Conservation (phyloP, 306 rosid genomes). For the Vigna radiata region DNA sequence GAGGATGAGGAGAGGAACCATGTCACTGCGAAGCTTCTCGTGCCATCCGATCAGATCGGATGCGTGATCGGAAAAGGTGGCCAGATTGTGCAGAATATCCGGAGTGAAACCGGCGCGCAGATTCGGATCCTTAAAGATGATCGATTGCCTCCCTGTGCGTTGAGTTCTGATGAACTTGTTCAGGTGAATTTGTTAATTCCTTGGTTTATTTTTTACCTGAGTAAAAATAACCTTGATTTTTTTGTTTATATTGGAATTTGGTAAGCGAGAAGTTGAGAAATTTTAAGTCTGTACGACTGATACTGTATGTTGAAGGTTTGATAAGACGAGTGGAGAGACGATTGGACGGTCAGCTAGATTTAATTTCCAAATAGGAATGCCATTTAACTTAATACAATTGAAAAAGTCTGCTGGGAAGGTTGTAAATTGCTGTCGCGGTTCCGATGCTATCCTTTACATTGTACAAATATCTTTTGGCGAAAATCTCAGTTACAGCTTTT, state of each 20-base stretch:
- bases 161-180: constrained; percentile 88
- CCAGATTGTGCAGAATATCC: constrained; percentile 85
- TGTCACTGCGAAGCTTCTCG: constrained; percentile 82
- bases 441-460: not conserved
- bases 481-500: not conserved
- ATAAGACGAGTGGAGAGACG: too few species aligned
- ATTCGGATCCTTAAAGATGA: constrained; percentile 96
- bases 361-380: not conserved
- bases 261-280: not conserved
- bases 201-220: not conserved
- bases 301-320: not conserved
- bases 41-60: constrained; percentile 97
- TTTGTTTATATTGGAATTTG: constrained; percentile 15
- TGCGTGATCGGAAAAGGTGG: constrained; percentile 98
- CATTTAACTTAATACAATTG: not conserved
- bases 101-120: constrained; percentile 90
- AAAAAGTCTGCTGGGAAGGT: not conserved
- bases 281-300: not conserved
- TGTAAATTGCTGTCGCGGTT: not conserved
- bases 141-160: constrained; percentile 81
- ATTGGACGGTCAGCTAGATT: too few species aligned
- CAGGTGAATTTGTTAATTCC: constrained; percentile 53
- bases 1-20: constrained; percentile 57
- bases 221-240: not conserved
- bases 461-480: not conserved